These are phyloP conservation scores for Suillus variegatus DNA, from an alignment of 768 basidiomycete genomes.

Conservation along the genomic window DNA sequence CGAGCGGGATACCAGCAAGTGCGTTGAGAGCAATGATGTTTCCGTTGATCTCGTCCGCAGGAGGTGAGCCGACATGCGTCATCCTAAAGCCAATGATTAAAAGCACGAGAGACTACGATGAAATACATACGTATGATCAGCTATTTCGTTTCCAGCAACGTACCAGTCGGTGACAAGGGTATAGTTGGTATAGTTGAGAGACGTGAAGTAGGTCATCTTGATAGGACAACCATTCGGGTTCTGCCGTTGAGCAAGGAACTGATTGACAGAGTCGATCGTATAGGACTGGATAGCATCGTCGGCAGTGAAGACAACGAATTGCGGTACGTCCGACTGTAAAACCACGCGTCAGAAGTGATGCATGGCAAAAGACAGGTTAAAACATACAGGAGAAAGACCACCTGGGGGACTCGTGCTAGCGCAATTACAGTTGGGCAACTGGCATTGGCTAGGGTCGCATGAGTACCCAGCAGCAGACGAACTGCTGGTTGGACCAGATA, in stretches of 20 bases:
- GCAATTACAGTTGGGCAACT: conserved; percentile 71
- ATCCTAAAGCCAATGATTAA: conserved; percentile 35
- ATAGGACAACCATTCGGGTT: conserved; percentile 78
- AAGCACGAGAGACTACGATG: too few species aligned
- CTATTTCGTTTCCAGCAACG: conserved; percentile 83
- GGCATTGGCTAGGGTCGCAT: conserved; percentile 64
- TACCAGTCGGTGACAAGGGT: conserved; percentile 79
- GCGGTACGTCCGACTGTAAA: conserved; percentile 55
- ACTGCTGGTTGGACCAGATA: conserved; percentile 56
- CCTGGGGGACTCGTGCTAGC: conserved; percentile 76
- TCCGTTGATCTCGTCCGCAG: conserved; percentile 69
- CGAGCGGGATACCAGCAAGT: conserved; percentile 73
- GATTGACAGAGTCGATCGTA: conserved; percentile 71
- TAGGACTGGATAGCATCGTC: conserved; percentile 80
- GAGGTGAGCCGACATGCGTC: conserved; percentile 72
- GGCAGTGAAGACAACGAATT: conserved; percentile 74
- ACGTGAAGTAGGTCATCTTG: conserved; percentile 78
- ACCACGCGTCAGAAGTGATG: not conserved
- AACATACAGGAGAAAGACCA: conserved; percentile 60
- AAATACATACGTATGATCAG: conserved; percentile 65
- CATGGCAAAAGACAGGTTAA: not conserved
- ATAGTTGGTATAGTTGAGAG: conserved; percentile 74
- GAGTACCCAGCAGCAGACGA: conserved; percentile 63
- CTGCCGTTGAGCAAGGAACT: conserved; percentile 70
- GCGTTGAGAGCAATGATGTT: conserved; percentile 80